A percentile compares a stretch with the other conserved stretches of the same genome.
Conservation (phyloP, 345 rosid species). For the Pseudoturritis turrita region DNA sequence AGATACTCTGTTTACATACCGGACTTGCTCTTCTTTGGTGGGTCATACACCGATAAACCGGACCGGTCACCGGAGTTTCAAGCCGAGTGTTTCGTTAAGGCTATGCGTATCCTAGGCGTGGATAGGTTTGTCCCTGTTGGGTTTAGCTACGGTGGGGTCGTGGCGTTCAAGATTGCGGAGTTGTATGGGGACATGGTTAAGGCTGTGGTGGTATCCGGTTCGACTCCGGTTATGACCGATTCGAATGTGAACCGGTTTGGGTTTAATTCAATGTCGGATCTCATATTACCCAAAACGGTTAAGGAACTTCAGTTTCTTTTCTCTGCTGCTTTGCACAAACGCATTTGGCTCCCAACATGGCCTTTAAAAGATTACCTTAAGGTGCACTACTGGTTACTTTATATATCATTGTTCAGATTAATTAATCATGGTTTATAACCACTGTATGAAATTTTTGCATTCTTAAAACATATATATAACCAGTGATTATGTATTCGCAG, state of each 20-base stretch:
- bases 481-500: conserved; percentile 28
- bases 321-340: conserved; percentile 56
- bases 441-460: not conserved
- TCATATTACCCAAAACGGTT: conserved; percentile 60
- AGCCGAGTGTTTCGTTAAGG: conserved; percentile 54
- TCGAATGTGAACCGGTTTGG: conserved; percentile 46
- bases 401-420: not conserved
- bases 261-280: conserved; percentile 63
- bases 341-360: conserved; percentile 73
- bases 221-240: conserved; percentile 63
- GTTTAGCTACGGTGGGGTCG: conserved; percentile 73
- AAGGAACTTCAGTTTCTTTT: conserved; percentile 63
- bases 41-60: conserved; percentile 59
- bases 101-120: conserved; percentile 45
- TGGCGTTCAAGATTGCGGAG: conserved; percentile 63
- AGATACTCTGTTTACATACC: conserved; percentile 70
- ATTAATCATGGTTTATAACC: too few relatives aligned
- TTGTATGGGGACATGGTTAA: conserved; percentile 45
- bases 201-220: conserved; percentile 70
- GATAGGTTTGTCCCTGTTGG: conserved; percentile 44
- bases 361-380: conserved; percentile 65
- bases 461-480: not conserved
- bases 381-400: conserved; percentile 33
- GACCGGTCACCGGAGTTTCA: conserved; percentile 56
- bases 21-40: conserved; percentile 79